phyloP scores from a whole-genome alignment of 495 filamentous ascomycete genomes.

The Neohortaea acidophila region DNA sequence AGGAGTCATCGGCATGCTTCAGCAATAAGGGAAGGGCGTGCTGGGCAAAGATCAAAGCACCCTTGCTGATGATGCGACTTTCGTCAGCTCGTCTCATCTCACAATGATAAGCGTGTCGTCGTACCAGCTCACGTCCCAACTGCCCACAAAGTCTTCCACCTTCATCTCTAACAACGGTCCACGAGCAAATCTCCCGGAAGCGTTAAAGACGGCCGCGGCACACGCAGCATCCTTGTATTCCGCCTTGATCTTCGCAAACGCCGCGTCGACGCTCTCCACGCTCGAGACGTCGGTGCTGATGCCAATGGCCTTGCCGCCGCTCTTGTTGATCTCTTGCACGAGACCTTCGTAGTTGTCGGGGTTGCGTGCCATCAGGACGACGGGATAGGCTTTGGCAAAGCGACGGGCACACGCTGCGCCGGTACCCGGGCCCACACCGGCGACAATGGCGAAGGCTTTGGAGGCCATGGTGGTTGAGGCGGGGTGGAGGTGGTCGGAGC shows the following conservation, averaged over 20 bases:
- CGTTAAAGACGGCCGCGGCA: constrained; percentile 65
- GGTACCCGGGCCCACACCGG: constrained; percentile 59
- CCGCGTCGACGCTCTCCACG: constrained; percentile 41
- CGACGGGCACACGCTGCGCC: constrained; percentile 45
- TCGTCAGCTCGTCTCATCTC: neutral
- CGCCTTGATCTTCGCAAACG: constrained; percentile 50
- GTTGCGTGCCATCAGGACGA: constrained; percentile 58
- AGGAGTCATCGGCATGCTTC: constrained; percentile 33
- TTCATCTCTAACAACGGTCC: constrained; percentile 75
- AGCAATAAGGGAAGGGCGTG: constrained; percentile 57
- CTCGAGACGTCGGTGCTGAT: constrained; percentile 58
- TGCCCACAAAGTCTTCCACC: constrained; percentile 43
- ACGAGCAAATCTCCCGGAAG: constrained; percentile 47
- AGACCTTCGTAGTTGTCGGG: constrained; percentile 49
- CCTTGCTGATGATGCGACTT: constrained; percentile 23
- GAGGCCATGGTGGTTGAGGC: constrained; percentile 9
- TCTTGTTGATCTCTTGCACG: constrained; percentile 54
- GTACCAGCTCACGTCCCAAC: constrained; percentile 46
- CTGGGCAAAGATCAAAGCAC: constrained; percentile 68
- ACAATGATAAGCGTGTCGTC: too few species aligned
- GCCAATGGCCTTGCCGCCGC: constrained; percentile 63
- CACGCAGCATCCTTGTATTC: constrained; percentile 31
- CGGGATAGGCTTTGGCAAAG: constrained; percentile 56
- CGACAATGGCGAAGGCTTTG: constrained; percentile 50
- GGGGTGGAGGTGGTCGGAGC: neutral